Evolutionary conservation across 2,329 filamentous ascomycete genomes (phyloP), one percentile per base, ranked within the genome.

Genomic region (Talaromyces verruculosus): DNA sequence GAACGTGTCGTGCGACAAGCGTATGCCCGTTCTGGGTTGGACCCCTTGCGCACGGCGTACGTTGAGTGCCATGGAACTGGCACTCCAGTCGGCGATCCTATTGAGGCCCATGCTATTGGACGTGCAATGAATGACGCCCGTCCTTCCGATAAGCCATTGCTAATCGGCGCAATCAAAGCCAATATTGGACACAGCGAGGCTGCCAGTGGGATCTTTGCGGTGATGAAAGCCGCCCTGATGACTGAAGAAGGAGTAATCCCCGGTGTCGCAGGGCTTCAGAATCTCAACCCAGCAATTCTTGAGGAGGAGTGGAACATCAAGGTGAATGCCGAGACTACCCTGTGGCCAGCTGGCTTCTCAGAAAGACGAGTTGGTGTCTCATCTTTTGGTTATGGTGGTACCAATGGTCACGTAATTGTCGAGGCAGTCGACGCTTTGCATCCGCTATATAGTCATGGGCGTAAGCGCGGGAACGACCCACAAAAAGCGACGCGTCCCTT

Each of bases 21-120:
- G 0, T 82, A 82, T 69, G 60, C 25, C 25, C 25, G 25, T 25
- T 25, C 25, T 4, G 25, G 25, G 25, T 25, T 25, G 25, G 25
- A 25, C 25, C 25, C 25, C 25, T 25, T 25, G 2, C 15, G 43
- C 10, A 64, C 63, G 1, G 15, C 33, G 1, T 65, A 60, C n/a
- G 71, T 82, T 2, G 72, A 78, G 58, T 65, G 68, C 1, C 80
- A 82, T 65, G 79, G 79, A 22, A 82, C 81, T 1, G 74, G 73
- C 0, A 73, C 71, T 3, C 63, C 64, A n/a, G 69, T 68, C 11
- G 73, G 74, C n/a, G 74, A 76, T 63, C 71, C 71, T 11, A 43
- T 65, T 35, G 41, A 65, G 61, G 55, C 37, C 45, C 6, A 65
- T 45, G 45, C 59, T 72, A n/a, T 61, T 15, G 15, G 11, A 1